Evolutionary conservation across 148 eudicot species (phyloP), one percentile per base, ranked within the genome.

Genomic region (Camellia granthamiana): DNA sequence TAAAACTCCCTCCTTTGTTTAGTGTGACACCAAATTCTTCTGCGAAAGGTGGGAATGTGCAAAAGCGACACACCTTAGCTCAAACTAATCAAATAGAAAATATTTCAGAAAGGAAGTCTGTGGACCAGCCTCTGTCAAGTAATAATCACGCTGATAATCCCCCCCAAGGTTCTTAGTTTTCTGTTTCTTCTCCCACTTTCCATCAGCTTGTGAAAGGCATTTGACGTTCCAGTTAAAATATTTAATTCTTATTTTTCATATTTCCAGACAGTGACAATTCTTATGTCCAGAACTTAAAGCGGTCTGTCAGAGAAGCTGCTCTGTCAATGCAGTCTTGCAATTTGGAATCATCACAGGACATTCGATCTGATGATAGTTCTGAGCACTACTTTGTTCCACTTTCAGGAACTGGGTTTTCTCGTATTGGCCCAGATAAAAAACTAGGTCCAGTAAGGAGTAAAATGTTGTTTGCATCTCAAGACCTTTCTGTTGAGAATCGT

Each of bases 261-360:
- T 51, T 80, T 90, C 78, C 87, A 89, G 94, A 92, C 74, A 82
- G 87, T 47, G 97, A 93, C 74, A 85, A 78, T 77, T 81, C 82
- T 54, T 90, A 83, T 84, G 84, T 91, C 77, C 98, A 89, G 80
- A 90, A 91, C 77, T 74, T 93, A 72, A 96, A 90, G 88, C 92
- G 90, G 61, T 93, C 98, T 81, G 98, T 96, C 81, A 90, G 99
- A 88, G 99, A 96, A 89, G 97, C 97, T n/a, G 99, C 99, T 71
- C 84, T 96, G 83, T 85, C 91, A 44, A 82, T 84, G 64, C 90
- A 85, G 78, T 80, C 92, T 16, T 90, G 89, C 86, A 89, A 87
- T 76, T 83, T 76, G 65, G 98, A 89, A 71, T 84, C 90, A 73
- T 90, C 95, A 69, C 91, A 90, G 77, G 99, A 96, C 70, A 92